These are phyloP conservation scores for Volutella citrinella DNA, from an alignment of 2,329 filamentous ascomycete species.

Conservation along the genomic window DNA sequence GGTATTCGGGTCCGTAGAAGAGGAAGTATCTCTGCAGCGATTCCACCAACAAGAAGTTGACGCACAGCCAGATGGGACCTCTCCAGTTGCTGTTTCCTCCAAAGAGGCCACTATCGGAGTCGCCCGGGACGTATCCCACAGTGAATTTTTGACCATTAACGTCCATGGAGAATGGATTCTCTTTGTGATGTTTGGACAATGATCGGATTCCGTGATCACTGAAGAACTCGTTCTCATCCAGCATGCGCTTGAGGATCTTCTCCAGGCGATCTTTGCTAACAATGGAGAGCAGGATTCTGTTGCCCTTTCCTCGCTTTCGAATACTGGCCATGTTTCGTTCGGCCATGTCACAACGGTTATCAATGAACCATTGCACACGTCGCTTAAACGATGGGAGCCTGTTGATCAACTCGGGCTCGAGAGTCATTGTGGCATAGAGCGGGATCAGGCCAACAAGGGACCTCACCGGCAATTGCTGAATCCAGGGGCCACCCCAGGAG, in stretches of 20 bases:
- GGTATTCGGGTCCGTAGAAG: slow-evolving; percentile 85
- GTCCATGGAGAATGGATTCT: slow-evolving; percentile 90
- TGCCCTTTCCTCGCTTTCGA: slow-evolving; percentile 82
- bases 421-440: slow-evolving; percentile 84
- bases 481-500: slow-evolving; percentile 90
- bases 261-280: slow-evolving; percentile 91
- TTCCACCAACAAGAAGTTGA: slow-evolving; percentile 93
- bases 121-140: slow-evolving; percentile 89
- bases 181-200: slow-evolving; percentile 85
- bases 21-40: slow-evolving; percentile 94
- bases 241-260: slow-evolving; percentile 86
- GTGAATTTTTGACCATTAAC: slow-evolving; percentile 88
- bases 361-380: slow-evolving; percentile 89
- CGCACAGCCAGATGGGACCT: slow-evolving; percentile 91
- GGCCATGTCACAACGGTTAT: slow-evolving; percentile 80
- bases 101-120: slow-evolving; percentile 92
- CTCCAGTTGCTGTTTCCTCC: slow-evolving; percentile 98
- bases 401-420: slow-evolving; percentile 92
- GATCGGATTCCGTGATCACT: slow-evolving; percentile 88
- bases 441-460: slow-evolving; percentile 93
- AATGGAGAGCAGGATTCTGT: slow-evolving; percentile 82
- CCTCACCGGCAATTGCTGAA: slow-evolving; percentile 85
- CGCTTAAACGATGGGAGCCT: slow-evolving; percentile 91
- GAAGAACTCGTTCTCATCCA: slow-evolving; percentile 91
- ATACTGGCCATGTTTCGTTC: slow-evolving; percentile 95